phyloP scores from a whole-genome alignment of 2,329 filamentous ascomycete genomes.

The Fusarium anguioides region DNA sequence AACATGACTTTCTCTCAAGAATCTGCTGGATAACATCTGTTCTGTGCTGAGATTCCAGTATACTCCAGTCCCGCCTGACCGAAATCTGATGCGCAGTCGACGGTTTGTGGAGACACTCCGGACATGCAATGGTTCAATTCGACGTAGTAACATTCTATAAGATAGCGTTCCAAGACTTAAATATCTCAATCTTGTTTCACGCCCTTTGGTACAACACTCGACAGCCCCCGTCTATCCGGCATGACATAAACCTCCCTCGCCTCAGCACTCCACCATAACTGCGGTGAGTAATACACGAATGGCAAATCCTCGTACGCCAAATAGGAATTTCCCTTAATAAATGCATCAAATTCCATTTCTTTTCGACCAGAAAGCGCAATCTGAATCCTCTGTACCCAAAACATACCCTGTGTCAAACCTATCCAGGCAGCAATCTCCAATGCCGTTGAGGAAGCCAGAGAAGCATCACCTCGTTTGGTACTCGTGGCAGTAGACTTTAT shows the following conservation, averaged over 20 bases:
- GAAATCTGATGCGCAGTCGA: no score
- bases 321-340: slow-evolving; percentile 29
- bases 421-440: slow-evolving; percentile 31
- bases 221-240: slow-evolving; percentile 39
- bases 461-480: background rate
- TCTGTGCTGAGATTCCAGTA: no score
- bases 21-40: slow-evolving; percentile 66
- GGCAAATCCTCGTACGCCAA: slow-evolving; percentile 46
- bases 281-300: slow-evolving; percentile 44
- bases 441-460: slow-evolving; percentile 19
- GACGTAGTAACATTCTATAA: no score
- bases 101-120: no score
- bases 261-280: slow-evolving; percentile 44
- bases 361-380: slow-evolving; percentile 14
- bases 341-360: slow-evolving; percentile 30
- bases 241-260: slow-evolving; percentile 37
- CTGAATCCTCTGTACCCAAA: slow-evolving; percentile 46
- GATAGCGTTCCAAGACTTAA: background rate
- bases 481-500: background rate
- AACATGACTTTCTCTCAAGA: slow-evolving; percentile 67
- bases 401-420: slow-evolving; percentile 42
- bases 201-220: slow-evolving; percentile 22
- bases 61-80: no score
- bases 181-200: background rate
- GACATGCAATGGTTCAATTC: no score